Evolutionary conservation across 1,284 basidiomycete genomes (phyloP), one percentile per base, ranked within the genome.

Genomic region (Boletus sp.): DNA sequence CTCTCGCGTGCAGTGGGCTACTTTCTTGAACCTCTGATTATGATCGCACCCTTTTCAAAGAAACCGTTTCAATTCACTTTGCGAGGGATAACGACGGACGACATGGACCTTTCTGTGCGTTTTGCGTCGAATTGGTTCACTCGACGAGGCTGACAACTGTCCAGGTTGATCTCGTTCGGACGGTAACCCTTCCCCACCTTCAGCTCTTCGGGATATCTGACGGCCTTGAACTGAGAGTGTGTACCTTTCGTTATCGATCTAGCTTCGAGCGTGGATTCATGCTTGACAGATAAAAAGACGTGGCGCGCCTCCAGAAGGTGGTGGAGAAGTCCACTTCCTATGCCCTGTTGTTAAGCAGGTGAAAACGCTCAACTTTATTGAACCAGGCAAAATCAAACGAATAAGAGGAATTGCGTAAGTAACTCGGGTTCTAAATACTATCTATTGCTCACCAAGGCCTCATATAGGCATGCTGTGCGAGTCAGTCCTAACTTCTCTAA

Each of bases 401-500:
- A 97, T 99, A 69, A 81, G 96, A 49, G 96, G 96, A 17, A 90
- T 99, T 38, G 89, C 96, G 83, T 95, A 64, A 59, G 91, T 78
- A 12, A 48, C n/a, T 35, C 25, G 23, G n/a, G n/a, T n/a, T n/a
- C 35, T 5, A 40, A 41, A 36, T 45, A 16, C 16, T 14, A 17
- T 38, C 6, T 19, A 6, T 32, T 14, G 9, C 37, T 57, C 37
- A 55, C 13, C 54, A 33, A 41, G 35, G 46, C 37, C 27, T 17
- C 33, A 32, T 44, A 51, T 44, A 94, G 91, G 14, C 92, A 95
- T 68, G 89, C 90, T 3, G 94, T 95, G 22, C 87, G 96, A 38
- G 94, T 99, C 14, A 94, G 85, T 52, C 95, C 96, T 16, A 94
- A 99, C 64, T 92, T 99, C 65, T 94, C 94, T 2, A 98, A 97